Base-by-base conservation (phyloP, 768 basidiomycete species). In the Psilocybe azurescens region DNA sequence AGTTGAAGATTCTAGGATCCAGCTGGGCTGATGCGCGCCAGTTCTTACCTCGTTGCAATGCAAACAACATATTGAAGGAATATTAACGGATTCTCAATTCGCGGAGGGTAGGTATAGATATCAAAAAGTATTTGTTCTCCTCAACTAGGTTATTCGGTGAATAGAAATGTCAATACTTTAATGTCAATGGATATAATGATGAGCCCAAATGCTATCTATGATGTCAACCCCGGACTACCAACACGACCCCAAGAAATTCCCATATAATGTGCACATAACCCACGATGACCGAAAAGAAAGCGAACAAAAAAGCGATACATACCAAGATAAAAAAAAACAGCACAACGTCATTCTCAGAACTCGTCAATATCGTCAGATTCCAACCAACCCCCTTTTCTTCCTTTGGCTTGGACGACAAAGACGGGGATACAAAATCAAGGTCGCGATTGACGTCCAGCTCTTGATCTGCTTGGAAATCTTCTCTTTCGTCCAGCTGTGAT, bases 361-460 rank as follows among this genome's bases (percentile, higher is more conserved):
- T 86, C 81, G 65, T 86, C 84, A 55, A 88, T 88, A 66, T 87
- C 86, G 66, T 88, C 86, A 20, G 73, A 77, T 47, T 86, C 86
- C 66, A 86, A 66, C 85, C 86, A 87, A 18, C 83, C 82, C 14
- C 77, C 16, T 68, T 71, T 11, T 69, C 61, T 46, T 58, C 52
- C 46, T 47, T 47, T 59, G 46, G 47, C 10, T 39, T 30, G n/a
- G 55, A 60, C 14, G n/a, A 14, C 16, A 50, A 61, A 46, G 54
- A 53, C 9, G 53, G 29, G 33, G 33, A 36, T 3, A 33, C 14
- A 5, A 20, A 18, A 33, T 52, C 50, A 32, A 39, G 28, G 29
- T 60, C 67, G 3, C 62, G 32, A 53, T 56, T 54, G 20, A 51
- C 75, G 62, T 75, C 77, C 18, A 70, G 32, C 16, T 69, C 65